Percentiles rank a stretch among this genome's conserved stretches.
Evolutionary conservation across 2,329 filamentous ascomycete genomes (phyloP).

Genomic region (Paraphaeosphaeria minitans): DNA sequence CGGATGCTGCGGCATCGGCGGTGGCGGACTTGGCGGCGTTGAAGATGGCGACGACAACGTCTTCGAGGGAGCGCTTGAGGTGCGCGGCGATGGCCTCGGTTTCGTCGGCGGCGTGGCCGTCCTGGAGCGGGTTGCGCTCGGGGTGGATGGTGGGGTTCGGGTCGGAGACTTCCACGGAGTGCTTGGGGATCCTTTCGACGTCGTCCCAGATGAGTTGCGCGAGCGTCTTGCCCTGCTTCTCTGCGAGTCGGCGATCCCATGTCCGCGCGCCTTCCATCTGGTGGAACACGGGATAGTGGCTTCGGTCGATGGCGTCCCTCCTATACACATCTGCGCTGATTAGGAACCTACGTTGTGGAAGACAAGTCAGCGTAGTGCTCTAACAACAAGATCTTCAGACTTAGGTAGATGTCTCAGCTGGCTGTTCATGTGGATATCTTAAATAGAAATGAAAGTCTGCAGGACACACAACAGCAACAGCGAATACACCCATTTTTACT

Average conservation of each 20-base stretch:
- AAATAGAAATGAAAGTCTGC: no score
- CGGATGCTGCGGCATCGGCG: conserved; percentile 26
- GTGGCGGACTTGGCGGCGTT: conserved; percentile 70
- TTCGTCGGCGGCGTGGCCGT: conserved; percentile 74
- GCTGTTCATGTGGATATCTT: no score
- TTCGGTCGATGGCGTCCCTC: conserved; percentile 90
- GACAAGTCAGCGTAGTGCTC: no score
- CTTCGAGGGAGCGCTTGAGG: conserved; percentile 85
- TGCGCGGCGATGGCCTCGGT: conserved; percentile 82
- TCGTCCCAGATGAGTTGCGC: conserved; percentile 72
- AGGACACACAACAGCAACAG: no score
- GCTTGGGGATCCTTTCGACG: conserved; percentile 71
- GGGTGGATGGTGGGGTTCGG: conserved; percentile 77
- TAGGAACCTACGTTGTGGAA: conserved; percentile 61
- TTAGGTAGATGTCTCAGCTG: no score
- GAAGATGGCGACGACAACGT: conserved; percentile 90
- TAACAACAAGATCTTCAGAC: no score
- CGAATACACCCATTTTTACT: no score
- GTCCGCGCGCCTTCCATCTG: conserved; percentile 96
- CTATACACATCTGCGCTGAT: conserved; percentile 95
- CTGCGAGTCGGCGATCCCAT: conserved; percentile 74
- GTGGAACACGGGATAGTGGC: conserved; percentile 96
- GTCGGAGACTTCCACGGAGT: conserved; percentile 80
- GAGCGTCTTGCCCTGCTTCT: conserved; percentile 51
- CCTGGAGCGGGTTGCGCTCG: conserved; percentile 83